Conservation (phyloP, 1,284 basidiomycete genomes). For the Vanrija pseudolonga region DNA sequence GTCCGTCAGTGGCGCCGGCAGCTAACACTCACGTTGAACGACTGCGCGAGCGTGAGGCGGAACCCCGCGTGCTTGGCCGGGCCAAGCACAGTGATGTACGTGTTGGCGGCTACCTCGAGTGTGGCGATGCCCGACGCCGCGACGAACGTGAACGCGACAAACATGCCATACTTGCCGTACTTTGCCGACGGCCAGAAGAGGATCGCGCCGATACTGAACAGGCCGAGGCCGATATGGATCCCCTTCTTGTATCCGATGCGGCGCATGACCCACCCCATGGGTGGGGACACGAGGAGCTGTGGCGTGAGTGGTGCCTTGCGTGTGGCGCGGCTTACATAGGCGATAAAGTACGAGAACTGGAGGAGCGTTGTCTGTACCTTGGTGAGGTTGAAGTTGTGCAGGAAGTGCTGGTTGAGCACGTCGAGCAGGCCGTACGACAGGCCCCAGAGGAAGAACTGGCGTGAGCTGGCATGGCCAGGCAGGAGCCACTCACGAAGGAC, state of each 20-base stretch:
- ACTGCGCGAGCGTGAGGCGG: slow-evolving; percentile 33
- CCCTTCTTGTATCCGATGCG: slow-evolving; percentile 35
- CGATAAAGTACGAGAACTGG: slow-evolving; percentile 36
- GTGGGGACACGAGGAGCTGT: slow-evolving; percentile 25
- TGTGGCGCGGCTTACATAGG: slow-evolving; percentile 7
- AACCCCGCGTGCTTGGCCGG: slow-evolving; percentile 28
- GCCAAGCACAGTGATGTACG: slow-evolving; percentile 35
- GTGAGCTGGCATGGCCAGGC: neutral
- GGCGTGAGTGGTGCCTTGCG: no score
- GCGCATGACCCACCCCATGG: slow-evolving; percentile 37
- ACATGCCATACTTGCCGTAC: slow-evolving; percentile 21
- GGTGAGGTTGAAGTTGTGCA: slow-evolving; percentile 17
- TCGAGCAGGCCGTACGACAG: slow-evolving; percentile 35
- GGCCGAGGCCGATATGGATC: slow-evolving; percentile 33
- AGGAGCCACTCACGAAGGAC: slow-evolving; percentile 7
- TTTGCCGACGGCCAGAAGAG: slow-evolving; percentile 38
- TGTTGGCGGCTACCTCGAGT: slow-evolving; percentile 35
- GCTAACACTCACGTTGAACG: slow-evolving; percentile 22
- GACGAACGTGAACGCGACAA: slow-evolving; percentile 35
- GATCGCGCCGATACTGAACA: slow-evolving; percentile 27
- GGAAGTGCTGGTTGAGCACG: slow-evolving; percentile 19
- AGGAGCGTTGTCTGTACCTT: slow-evolving; percentile 31
- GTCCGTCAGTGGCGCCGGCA: neutral
- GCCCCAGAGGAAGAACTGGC: slow-evolving; percentile 25
- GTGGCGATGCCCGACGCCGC: slow-evolving; percentile 32